Base-by-base conservation (phyloP, 2,329 filamentous ascomycete genomes). In the Tolypocladium ovalisporum region DNA sequence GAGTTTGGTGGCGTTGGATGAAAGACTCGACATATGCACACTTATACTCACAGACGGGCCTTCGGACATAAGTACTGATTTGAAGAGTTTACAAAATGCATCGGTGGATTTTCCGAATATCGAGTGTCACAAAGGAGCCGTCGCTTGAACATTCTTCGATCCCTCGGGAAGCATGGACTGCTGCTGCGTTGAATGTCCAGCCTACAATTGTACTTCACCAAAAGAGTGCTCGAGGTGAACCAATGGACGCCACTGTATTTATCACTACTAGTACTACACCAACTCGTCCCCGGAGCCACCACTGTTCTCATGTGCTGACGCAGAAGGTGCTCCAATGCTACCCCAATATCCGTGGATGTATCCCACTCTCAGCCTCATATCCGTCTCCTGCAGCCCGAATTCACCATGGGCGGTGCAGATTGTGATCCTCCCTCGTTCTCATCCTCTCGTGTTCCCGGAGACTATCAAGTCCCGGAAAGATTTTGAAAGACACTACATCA, bases 401-500 rank as follows among this genome's bases (percentile, higher is more conserved):
- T 34, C 34, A 19, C 29, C 47, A 17, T 19, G 47, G 17, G 47
- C 29, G 17, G 47, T 51, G 17, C 27, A 51, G 27, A 13, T 51
- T 32, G 29, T 49, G 27, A 51, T 22, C 13, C 49, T 22, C 32
- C n/a, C 10, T 36, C 40, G 12, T 15, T 24, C 29, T 35, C 39
- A 17, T 44, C 27, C 37, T 19, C 40, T 42, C 22, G 40, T 34
- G n/a, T 44, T 49, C 15, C 8, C 8, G 36, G 37, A 57, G 56
- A 56, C 47, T n/a, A 4, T 17, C 27, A 32, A 9, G 47, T 51
- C 47, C 24, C 42, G 42, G 27, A n/a, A 51, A 32, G 4, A 29
- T 9, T 32, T 24, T 44, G 4, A 61, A 62, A 63, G 55, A 61
- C 61, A 57, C 60, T 67, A 66, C 61, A 66, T 64, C 61, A 63